phyloP scores from a whole-genome alignment of 345 rosid species.

The Salix caprea region DNA sequence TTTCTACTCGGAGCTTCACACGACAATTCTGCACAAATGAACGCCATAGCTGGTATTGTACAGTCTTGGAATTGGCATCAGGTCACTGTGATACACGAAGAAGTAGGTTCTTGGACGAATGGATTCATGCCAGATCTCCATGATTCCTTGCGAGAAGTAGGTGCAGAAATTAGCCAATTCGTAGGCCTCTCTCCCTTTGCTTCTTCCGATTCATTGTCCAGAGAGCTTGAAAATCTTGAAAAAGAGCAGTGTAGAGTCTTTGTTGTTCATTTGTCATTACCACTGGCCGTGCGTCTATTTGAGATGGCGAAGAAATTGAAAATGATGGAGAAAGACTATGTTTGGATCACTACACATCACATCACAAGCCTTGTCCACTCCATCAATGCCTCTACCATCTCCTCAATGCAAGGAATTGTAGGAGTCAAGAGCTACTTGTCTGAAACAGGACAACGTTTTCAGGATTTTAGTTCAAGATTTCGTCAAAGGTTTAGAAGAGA shows the following conservation, averaged over 20 bases:
- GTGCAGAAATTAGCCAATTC: constrained; percentile 5
- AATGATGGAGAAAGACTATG: constrained; percentile 32
- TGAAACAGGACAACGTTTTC: not conserved
- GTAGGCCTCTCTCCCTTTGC: constrained; percentile 12
- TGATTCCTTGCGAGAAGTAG: constrained; percentile 12
- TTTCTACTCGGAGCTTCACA: constrained; percentile 23
- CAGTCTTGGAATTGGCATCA: constrained; percentile 23
- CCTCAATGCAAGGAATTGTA: constrained; percentile 28
- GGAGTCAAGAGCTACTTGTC: constrained; percentile 20
- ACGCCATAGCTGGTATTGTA: constrained; percentile 25
- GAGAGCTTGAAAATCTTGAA: not conserved
- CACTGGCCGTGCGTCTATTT: constrained; percentile 13
- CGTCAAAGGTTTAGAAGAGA: constrained; percentile 3
- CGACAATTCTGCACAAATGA: constrained; percentile 17
- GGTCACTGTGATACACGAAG: constrained; percentile 18
- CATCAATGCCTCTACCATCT: constrained; percentile 5
- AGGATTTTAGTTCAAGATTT: constrained; percentile 13
- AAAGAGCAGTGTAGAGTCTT: constrained; percentile 25
- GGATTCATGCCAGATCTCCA: constrained; percentile 10
- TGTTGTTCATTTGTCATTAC: constrained; percentile 23
- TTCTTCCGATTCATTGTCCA: not conserved
- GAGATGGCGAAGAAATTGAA: constrained; percentile 19
- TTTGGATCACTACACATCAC: constrained; percentile 32
- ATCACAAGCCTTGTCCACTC: constrained; percentile 21
- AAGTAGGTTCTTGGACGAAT: constrained; percentile 2